Conservation (phyloP, 768 basidiomycete species). For the Suillus clintonianus region DNA sequence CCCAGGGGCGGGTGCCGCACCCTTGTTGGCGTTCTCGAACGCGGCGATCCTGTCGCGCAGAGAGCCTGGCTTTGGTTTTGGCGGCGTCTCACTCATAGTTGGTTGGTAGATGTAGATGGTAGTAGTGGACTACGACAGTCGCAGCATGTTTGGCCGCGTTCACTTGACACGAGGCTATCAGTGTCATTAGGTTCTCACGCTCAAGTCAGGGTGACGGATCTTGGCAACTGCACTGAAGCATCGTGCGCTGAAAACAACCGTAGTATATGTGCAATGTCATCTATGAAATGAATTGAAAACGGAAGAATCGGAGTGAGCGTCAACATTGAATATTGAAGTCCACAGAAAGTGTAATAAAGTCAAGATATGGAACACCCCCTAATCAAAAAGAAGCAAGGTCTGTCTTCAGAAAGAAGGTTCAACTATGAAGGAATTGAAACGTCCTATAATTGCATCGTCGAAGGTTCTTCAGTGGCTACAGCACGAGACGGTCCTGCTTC, state of each 20-base stretch:
- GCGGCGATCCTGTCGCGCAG: conserved; percentile 88
- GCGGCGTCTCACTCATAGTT: conserved; percentile 60
- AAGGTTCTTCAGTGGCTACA: background rate
- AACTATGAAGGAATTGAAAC: no score
- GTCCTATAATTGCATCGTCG: background rate
- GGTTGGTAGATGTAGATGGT: conserved; percentile 7
- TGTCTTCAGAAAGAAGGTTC: no score
- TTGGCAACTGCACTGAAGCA: background rate
- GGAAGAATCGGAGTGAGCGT: no score
- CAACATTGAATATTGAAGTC: no score
- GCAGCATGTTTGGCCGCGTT: conserved; percentile 1
- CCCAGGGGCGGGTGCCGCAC: conserved; percentile 32
- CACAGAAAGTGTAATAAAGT: no score
- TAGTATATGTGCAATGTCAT: background rate
- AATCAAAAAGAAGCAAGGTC: no score
- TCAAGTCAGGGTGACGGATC: no score
- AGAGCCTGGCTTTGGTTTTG: conserved; percentile 72
- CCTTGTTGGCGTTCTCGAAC: conserved; percentile 68
- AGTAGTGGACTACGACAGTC: conserved; percentile 10
- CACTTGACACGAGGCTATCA: conserved; percentile 1
- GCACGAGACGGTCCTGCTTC: no score
- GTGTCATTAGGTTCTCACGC: background rate
- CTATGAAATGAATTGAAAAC: background rate
- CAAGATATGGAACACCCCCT: no score
- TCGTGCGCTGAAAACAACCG: background rate